These are phyloP conservation scores for Aspergillus candidus DNA, from an alignment of 2,329 filamentous ascomycete genomes.

Conservation along the genomic window DNA sequence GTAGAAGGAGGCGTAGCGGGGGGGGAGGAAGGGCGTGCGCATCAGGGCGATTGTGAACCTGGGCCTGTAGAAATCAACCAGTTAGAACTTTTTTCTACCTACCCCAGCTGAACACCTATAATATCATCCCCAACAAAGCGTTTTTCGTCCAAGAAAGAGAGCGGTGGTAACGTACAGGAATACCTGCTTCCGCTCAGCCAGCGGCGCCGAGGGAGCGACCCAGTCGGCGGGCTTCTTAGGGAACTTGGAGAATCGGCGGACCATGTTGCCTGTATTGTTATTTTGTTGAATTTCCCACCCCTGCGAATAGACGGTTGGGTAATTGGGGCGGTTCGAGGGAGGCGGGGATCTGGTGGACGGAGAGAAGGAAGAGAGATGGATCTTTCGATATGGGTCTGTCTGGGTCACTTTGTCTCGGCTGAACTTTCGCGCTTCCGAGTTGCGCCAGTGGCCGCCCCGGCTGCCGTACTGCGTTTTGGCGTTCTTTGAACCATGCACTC, in stretches of 20 bases:
- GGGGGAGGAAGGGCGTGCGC: conserved; percentile 63
- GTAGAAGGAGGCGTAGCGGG: conserved; percentile 80
- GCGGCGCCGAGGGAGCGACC: conserved; percentile 21
- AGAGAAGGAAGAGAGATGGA: neutral
- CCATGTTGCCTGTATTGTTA: conserved; percentile 18
- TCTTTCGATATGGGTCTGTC: too few relatives aligned
- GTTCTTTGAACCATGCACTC: neutral
- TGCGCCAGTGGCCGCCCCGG: conserved; percentile 33
- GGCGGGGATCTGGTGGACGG: conserved; percentile 4
- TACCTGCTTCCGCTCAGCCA: conserved; percentile 40
- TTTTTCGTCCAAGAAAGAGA: neutral
- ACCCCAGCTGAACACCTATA: too few relatives aligned
- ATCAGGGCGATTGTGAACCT: conserved; percentile 75
- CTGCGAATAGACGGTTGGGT: too few relatives aligned
- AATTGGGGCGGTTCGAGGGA: neutral
- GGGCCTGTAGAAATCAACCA: conserved; percentile 51
- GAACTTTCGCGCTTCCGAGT: conserved; percentile 26
- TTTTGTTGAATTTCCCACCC: too few relatives aligned
- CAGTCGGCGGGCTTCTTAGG: conserved; percentile 22
- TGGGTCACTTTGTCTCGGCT: conserved; percentile 10
- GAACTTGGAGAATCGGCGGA: conserved; percentile 24
- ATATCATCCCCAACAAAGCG: neutral
- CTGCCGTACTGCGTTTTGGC: conserved; percentile 23
- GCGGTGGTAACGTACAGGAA: conserved; percentile 47
- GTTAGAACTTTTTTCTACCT: too few relatives aligned